Conservation (phyloP, 2,329 filamentous ascomycete species). For the Trichoderma sp. region DNA sequence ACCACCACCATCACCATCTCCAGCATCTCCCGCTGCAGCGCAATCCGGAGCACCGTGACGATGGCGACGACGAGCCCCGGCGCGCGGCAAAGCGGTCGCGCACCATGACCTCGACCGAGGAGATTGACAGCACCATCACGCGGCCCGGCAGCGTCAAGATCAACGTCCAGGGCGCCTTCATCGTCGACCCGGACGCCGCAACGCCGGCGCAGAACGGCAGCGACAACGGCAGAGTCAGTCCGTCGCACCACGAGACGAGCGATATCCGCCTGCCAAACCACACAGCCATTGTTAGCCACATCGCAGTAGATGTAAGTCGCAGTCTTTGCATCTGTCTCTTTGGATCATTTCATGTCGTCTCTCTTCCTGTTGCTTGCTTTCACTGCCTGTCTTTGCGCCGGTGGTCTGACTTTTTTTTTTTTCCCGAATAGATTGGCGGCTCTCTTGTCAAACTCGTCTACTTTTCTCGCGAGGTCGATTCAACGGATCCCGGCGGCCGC, state of each 20-base stretch:
- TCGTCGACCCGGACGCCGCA: slow-evolving; percentile 77
- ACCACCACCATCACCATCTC: slow-evolving; percentile 3
- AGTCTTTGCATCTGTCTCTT: not conserved
- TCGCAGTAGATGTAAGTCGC: slow-evolving; percentile 83
- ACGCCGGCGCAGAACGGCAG: slow-evolving; percentile 48
- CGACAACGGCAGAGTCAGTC: slow-evolving; percentile 49
- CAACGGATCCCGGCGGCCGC: slow-evolving; percentile 78
- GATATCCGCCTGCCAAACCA: slow-evolving; percentile 97
- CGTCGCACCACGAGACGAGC: slow-evolving; percentile 69
- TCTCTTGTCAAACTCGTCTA: slow-evolving; percentile 96
- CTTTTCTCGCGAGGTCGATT: slow-evolving; percentile 85
- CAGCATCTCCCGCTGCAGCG: slow-evolving; percentile 1
- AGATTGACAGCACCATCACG: slow-evolving; percentile 62
- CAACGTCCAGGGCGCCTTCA: slow-evolving; percentile 95
- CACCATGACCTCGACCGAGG: slow-evolving; percentile 52
- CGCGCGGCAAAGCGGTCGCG: slow-evolving; percentile 29
- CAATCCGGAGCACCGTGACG: slow-evolving; percentile 10
- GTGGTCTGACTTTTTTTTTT: not conserved
- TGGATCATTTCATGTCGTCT: not conserved
- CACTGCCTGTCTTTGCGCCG: not conserved
- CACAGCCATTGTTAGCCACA: slow-evolving; percentile 91
- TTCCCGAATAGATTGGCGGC: slow-evolving; percentile 76
- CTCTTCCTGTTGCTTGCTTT: not conserved
- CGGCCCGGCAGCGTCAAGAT: slow-evolving; percentile 79
- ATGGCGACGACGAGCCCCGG: slow-evolving; percentile 5